Evolutionary conservation across 2,329 filamentous ascomycete species (phyloP).

Genomic region (Xylaria sp.): DNA sequence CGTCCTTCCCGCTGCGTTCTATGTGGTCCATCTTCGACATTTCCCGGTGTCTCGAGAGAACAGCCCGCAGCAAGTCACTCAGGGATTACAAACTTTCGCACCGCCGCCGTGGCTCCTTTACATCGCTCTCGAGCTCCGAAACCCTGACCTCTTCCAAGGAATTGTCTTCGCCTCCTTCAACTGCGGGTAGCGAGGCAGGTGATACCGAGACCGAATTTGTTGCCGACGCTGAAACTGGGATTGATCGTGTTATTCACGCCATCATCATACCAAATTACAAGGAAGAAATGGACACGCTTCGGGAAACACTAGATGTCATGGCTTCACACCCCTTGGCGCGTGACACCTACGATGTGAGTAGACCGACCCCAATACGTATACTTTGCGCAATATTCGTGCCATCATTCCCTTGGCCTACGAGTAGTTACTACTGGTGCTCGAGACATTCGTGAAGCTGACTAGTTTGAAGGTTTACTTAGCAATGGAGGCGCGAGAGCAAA

Average conservation of each 20-base stretch:
- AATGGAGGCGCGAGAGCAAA: constrained; percentile 76
- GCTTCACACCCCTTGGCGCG: constrained; percentile 73
- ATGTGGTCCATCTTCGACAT: constrained; percentile 71
- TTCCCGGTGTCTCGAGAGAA: constrained; percentile 61
- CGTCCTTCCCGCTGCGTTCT: constrained; percentile 70
- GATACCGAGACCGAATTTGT: constrained; percentile 62
- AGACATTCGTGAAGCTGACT: constrained; percentile 27
- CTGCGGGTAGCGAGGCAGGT: constrained; percentile 63
- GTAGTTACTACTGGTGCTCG: background rate
- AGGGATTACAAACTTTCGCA: constrained; percentile 60
- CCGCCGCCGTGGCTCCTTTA: constrained; percentile 63
- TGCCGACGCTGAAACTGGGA: constrained; percentile 57
- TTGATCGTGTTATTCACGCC: constrained; percentile 68
- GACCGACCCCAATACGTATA: background rate
- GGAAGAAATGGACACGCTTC: constrained; percentile 75
- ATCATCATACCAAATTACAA: constrained; percentile 81
- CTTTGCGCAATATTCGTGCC: background rate
- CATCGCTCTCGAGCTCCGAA: constrained; percentile 67
- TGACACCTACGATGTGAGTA: constrained; percentile 75
- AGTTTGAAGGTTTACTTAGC: constrained; percentile 71
- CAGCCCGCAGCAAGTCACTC: constrained; percentile 58
- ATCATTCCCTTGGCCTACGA: background rate
- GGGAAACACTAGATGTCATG: constrained; percentile 75
- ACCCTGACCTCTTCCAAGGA: constrained; percentile 62
- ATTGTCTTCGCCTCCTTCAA: constrained; percentile 53